phyloP scores from a whole-genome alignment of 2,329 filamentous ascomycete genomes.

The Hypocreales sp. region DNA sequence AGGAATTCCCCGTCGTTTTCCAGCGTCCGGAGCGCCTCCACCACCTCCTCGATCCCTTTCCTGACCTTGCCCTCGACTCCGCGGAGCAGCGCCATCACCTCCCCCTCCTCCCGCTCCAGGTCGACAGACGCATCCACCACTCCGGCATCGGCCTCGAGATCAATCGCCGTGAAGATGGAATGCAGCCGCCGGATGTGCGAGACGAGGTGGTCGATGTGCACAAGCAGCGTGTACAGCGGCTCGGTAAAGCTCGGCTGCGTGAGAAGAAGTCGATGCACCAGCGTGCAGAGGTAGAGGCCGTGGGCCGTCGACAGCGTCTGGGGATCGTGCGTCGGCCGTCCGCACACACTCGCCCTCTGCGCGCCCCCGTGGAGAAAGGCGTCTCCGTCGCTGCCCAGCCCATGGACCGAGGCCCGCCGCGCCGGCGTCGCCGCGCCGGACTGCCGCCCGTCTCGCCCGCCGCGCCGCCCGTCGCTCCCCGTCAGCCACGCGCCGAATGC shows the following conservation, averaged over 20 bases:
- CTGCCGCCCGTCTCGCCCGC: constrained; percentile 5
- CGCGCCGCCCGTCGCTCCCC: constrained; percentile 20
- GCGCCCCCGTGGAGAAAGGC: neutral
- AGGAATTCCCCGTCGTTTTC: constrained; percentile 29
- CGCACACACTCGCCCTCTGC: neutral
- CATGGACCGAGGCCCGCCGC: constrained; percentile 1
- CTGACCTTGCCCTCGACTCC: constrained; percentile 51
- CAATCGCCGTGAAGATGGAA: constrained; percentile 58
- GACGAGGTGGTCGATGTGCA: constrained; percentile 67
- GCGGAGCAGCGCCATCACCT: constrained; percentile 49
- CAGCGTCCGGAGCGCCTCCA: constrained; percentile 33
- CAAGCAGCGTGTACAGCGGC: constrained; percentile 49
- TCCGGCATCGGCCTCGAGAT: constrained; percentile 69
- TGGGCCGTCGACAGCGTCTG: constrained; percentile 74
- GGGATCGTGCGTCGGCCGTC: constrained; percentile 50
- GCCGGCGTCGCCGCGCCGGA: constrained; percentile 11
- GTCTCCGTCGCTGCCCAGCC: neutral
- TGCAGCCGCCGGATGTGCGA: constrained; percentile 64
- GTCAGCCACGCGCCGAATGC: constrained; percentile 65
- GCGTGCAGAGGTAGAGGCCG: constrained; percentile 53
- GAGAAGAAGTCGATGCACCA: constrained; percentile 52
- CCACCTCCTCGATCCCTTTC: constrained; percentile 49
- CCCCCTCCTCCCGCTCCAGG: constrained; percentile 54
- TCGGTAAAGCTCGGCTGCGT: constrained; percentile 48
- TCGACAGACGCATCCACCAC: constrained; percentile 63